Evolutionary conservation across 768 basidiomycete species (phyloP), one percentile per base, ranked within the genome.

Genomic region (Trametes meyenii): DNA sequence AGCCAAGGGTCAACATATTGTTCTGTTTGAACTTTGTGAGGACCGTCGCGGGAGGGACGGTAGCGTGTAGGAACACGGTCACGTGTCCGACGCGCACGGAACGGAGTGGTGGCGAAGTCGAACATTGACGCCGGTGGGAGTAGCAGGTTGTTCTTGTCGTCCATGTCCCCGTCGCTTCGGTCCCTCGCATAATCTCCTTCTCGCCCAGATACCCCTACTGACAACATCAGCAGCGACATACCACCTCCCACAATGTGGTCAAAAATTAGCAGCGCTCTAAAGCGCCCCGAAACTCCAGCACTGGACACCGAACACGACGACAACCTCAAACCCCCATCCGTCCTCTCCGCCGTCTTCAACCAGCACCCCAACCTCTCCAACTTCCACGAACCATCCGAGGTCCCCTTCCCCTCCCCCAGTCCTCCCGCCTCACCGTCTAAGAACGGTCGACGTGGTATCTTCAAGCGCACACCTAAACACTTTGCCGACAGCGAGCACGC

Each of bases 351-450:
- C 67, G 81, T 85, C 33, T 80, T 78, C 60, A 83, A 87, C 70
- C 84, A 85, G 57, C 85, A 87, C 60, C 84, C 84, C 23, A 86
- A 85, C 70, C 69, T 85, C 54, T 86, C 86, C 23, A 75, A 84
- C 61, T 85, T 85, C 62, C 81, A 84, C 60, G 66, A 73, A 45
- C 52, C 61, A 13, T 55, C 62, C 33, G 74, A 74, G 46, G 64
- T 71, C 3, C 73, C 72, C 17, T 73, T 73, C 40, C 73, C 74
- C 12, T 62, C 70, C 17, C 65, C 73, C 14, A 73, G 71, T 42
- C 80, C 81, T 5, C 83, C 83, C 1, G 72, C 73, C 26, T 86
- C 84, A 0, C 85, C 83, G 1, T 81, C 83, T 8, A 83, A 76
- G 63, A 72, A 76, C 63, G 72, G 74, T 38, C 77, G 80, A 53